A percentile compares a stretch with the other conserved stretches of the same genome.
phyloP scores from a whole-genome alignment of 768 basidiomycete genomes.

The Podaxis mareebaensis region DNA sequence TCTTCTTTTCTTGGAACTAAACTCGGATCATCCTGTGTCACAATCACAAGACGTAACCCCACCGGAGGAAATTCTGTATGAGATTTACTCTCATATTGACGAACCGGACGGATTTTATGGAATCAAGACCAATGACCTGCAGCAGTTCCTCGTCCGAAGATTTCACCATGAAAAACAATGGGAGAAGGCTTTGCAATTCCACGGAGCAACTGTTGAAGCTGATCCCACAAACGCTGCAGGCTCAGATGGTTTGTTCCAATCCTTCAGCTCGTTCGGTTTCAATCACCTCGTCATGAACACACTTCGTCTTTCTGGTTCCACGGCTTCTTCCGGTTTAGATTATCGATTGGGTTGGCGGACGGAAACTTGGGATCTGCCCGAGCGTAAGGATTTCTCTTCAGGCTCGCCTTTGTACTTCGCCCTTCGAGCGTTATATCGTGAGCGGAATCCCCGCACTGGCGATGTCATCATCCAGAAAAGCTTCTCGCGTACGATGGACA shows the following conservation, averaged over 20 bases:
- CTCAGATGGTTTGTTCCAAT: conserved; percentile 67
- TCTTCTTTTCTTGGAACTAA: conserved; percentile 85
- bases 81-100: conserved; percentile 93
- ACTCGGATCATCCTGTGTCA: conserved; percentile 45
- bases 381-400: conserved; percentile 45
- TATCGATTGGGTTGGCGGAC: conserved; percentile 94
- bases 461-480: conserved; percentile 50
- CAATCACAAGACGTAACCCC: conserved; percentile 29
- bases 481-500: conserved; percentile 61
- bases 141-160: conserved; percentile 76
- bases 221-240: conserved; percentile 42
- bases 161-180: conserved; percentile 94
- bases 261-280: conserved; percentile 91
- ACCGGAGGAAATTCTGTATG: conserved; percentile 77
- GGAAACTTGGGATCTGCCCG: conserved; percentile 92
- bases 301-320: conserved; percentile 45
- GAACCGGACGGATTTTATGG: conserved; percentile 99
- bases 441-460: conserved; percentile 56
- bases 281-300: conserved; percentile 80
- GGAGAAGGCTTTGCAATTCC: conserved; percentile 87
- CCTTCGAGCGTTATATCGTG: conserved; percentile 80
- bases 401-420: conserved; percentile 74
- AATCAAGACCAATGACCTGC: conserved; percentile 77
- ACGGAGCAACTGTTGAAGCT: conserved; percentile 82
- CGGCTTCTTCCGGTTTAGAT: conserved; percentile 47